Percentiles rank a stretch among this genome's conserved stretches.
Evolutionary conservation across 2,329 filamentous ascomycete genomes (phyloP).

Genomic region (Blumeria hordei): DNA sequence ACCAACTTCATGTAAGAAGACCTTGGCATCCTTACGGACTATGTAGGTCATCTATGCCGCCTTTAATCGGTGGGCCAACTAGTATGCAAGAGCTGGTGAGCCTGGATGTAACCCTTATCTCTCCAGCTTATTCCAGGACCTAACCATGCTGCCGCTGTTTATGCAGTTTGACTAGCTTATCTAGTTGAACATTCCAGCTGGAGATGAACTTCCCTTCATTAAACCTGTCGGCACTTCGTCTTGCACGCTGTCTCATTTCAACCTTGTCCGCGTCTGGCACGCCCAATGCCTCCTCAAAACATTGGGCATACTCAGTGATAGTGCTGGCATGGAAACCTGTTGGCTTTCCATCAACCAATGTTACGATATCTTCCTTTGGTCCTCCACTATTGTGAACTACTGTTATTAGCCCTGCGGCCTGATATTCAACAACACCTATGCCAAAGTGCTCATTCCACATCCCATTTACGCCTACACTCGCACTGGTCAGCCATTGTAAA

Average conservation of each 20-base stretch:
- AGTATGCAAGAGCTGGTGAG: no score
- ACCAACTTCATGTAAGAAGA: no score
- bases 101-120: no score
- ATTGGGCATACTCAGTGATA: conserved; percentile 52
- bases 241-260: conserved; percentile 50
- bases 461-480: conserved; percentile 75
- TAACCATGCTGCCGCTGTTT: no score
- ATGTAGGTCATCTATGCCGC: no score
- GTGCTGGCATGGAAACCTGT: conserved; percentile 79
- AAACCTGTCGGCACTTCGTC: conserved; percentile 60
- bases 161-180: conserved; percentile 31
- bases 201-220: conserved; percentile 65
- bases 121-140: no score
- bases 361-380: conserved; percentile 80
- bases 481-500: conserved; percentile 49
- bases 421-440: conserved; percentile 94
- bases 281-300: conserved; percentile 53
- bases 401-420: conserved; percentile 76
- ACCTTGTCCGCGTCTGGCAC: conserved; percentile 39
- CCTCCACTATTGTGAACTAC: conserved; percentile 89
- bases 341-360: conserved; percentile 49
- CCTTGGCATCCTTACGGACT: no score
- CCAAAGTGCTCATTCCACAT: conserved; percentile 99
- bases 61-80: no score
- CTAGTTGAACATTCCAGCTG: conserved; percentile 56